Conservation (phyloP, 2,329 filamentous ascomycete species). For the Simplicillium sp. region DNA sequence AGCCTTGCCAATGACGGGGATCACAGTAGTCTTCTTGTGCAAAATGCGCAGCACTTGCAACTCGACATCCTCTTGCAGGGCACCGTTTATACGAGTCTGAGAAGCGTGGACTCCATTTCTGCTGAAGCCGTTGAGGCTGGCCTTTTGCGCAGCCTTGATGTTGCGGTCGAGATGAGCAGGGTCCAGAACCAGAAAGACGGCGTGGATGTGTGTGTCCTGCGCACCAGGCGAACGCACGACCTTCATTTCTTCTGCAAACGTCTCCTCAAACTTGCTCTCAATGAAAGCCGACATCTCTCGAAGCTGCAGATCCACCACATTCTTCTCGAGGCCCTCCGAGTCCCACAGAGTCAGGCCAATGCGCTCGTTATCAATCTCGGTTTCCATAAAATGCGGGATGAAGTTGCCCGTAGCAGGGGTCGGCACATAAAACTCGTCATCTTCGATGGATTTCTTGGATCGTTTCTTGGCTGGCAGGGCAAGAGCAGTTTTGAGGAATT, state of each 20-base stretch:
- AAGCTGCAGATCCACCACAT: conserved; percentile 86
- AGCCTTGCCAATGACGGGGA: conserved; percentile 92
- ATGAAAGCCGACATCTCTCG: conserved; percentile 86
- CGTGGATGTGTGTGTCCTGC: conserved; percentile 95
- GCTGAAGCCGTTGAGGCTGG: conserved; percentile 38
- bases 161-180: conserved; percentile 78
- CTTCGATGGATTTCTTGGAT: conserved; percentile 39
- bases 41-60: conserved; percentile 81
- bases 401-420: conserved; percentile 58
- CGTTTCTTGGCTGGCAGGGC: conserved; percentile 76
- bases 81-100: conserved; percentile 39
- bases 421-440: conserved; percentile 45
- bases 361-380: conserved; percentile 85
- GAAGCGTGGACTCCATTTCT: conserved; percentile 32
- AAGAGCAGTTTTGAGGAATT: conserved; percentile 83
- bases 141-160: conserved; percentile 55
- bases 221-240: conserved; percentile 86
- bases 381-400: conserved; percentile 82
- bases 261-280: conserved; percentile 97
- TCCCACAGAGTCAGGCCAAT: conserved; percentile 95
- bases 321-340: conserved; percentile 89
- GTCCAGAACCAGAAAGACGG: conserved; percentile 85
- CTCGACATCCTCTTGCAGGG: conserved; percentile 81
- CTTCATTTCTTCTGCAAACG: conserved; percentile 95
- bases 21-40: conserved; percentile 87